Conservation (phyloP, 2,329 filamentous ascomycete species). For the Teratosphaeria epicoccoides region DNA sequence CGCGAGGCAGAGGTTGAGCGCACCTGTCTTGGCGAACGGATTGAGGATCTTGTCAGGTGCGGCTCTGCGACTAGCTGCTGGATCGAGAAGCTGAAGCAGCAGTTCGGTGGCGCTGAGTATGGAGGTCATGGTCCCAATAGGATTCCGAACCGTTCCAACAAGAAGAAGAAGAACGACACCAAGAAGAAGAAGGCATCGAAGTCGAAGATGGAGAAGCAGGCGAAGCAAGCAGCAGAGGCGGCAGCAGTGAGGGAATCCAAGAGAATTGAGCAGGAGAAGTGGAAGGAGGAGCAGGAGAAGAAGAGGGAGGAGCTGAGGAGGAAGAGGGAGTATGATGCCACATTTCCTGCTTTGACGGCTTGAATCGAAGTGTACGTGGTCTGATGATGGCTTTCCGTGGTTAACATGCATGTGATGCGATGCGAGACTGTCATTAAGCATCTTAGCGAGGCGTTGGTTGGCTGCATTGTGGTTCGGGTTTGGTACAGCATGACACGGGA, state of each 20-base stretch:
- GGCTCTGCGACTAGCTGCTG: slow-evolving; percentile 4
- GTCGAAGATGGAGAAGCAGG: slow-evolving; percentile 1
- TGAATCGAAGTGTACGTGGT: background rate
- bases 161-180: background rate
- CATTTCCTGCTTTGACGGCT: slow-evolving; percentile 3
- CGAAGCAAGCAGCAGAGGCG: background rate
- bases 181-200: slow-evolving; percentile 1
- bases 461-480: background rate
- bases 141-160: background rate
- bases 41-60: slow-evolving; percentile 5
- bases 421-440: background rate
- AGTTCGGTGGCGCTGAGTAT: background rate
- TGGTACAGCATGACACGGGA: background rate
- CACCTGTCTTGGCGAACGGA: slow-evolving; percentile 16
- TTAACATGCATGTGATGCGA: background rate
- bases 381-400: background rate
- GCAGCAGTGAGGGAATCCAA: background rate
- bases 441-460: slow-evolving; percentile 3
- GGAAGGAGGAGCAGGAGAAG: slow-evolving; percentile 1
- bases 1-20: slow-evolving; percentile 20
- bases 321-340: slow-evolving; percentile 4
- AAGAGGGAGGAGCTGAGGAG: slow-evolving; percentile 1
- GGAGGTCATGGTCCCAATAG: slow-evolving; percentile 9
- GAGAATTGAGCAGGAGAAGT: slow-evolving; percentile 1
- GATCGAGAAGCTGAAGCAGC: slow-evolving; percentile 1